Evolutionary conservation across 164 flowering plant species (phyloP).

Genomic region (Vitis labrusca): DNA sequence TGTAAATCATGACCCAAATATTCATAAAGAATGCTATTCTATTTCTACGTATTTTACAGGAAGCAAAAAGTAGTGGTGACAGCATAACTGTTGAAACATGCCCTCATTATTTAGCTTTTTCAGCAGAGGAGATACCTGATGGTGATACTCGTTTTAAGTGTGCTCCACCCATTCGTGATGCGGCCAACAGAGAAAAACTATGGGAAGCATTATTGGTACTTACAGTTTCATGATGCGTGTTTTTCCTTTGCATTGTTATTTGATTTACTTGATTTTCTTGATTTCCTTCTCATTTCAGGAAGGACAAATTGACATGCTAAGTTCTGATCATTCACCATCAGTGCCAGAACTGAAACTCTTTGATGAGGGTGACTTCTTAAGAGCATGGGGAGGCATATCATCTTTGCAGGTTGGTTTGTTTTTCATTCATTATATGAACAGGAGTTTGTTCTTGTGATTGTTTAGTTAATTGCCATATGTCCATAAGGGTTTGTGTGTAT

Average conservation of each 20-base stretch:
- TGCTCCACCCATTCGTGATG: constrained; percentile 91
- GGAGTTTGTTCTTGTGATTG: neutral
- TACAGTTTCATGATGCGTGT: constrained; percentile 1
- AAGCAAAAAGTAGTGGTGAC: constrained; percentile 73
- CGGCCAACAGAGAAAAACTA: constrained; percentile 64
- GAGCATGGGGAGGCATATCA: constrained; percentile 98
- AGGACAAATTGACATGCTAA: constrained; percentile 85
- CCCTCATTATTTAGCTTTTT: constrained; percentile 93
- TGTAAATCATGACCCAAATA: no score
- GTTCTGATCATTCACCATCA: constrained; percentile 98
- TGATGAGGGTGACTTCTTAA: constrained; percentile 80
- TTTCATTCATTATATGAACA: neutral
- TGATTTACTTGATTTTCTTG: neutral
- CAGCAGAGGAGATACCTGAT: constrained; percentile 87
- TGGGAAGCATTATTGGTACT: constrained; percentile 86
- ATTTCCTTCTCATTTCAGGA: constrained; percentile 43
- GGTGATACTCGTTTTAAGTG: constrained; percentile 98
- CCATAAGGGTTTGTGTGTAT: no score
- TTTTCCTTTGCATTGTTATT: neutral
- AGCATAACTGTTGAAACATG: constrained; percentile 94
- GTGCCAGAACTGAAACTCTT: constrained; percentile 80
- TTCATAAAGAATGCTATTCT: neutral
- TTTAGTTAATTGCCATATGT: no score
- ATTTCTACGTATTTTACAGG: constrained; percentile 37
- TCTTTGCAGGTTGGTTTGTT: constrained; percentile 74